Conservation (phyloP, 2,329 filamentous ascomycete species). For the Arthrobotrys entomopaga region DNA sequence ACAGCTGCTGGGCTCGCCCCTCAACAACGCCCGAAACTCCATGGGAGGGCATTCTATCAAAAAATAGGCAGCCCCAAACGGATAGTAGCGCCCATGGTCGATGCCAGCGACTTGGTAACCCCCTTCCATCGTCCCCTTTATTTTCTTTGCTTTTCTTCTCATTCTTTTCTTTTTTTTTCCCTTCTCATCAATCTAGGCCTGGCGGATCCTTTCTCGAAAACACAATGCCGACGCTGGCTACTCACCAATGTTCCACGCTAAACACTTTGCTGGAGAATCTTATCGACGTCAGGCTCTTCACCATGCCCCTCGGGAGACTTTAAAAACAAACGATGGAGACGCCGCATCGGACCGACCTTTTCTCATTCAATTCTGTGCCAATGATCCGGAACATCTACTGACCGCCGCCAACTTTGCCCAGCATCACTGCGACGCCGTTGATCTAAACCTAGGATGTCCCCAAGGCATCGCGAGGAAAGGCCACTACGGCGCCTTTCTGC, state of each 20-base stretch:
- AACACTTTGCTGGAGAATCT: slow-evolving; percentile 80
- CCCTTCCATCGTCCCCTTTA: neutral
- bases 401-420: slow-evolving; percentile 80
- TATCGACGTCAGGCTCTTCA: slow-evolving; percentile 82
- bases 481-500: slow-evolving; percentile 91
- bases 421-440: slow-evolving; percentile 92
- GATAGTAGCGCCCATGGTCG: slow-evolving; percentile 95
- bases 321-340: slow-evolving; percentile 83
- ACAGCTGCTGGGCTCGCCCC: neutral
- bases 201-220: slow-evolving; percentile 94
- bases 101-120: slow-evolving; percentile 92
- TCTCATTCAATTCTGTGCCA: slow-evolving; percentile 96
- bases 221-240: slow-evolving; percentile 89
- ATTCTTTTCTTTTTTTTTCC: neutral
- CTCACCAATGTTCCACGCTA: slow-evolving; percentile 94
- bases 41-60: slow-evolving; percentile 91
- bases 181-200: slow-evolving; percentile 73
- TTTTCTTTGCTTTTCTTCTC: neutral
- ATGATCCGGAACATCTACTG: slow-evolving; percentile 82
- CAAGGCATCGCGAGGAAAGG: slow-evolving; percentile 93
- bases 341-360: slow-evolving; percentile 79
- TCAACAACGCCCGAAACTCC: slow-evolving; percentile 69
- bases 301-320: slow-evolving; percentile 59
- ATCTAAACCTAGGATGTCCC: slow-evolving; percentile 93
- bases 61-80: slow-evolving; percentile 91